Evolutionary conservation across 306 rosid species (phyloP), one percentile per base, ranked within the genome.

Genomic region (Lathyrus tuberosus): DNA sequence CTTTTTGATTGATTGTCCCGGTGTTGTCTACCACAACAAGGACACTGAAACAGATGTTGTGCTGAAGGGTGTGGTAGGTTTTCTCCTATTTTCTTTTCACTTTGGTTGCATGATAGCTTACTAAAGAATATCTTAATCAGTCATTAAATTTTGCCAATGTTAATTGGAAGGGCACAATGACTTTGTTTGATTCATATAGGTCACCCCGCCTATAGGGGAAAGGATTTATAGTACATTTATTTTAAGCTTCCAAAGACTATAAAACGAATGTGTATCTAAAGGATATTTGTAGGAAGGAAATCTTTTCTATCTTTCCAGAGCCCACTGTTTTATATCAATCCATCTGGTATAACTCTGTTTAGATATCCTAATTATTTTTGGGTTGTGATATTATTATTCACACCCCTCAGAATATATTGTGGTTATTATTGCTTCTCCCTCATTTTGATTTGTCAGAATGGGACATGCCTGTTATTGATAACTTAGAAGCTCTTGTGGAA

Each of bases 31-130:
- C 77, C 92, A 94, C 37, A 91, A 83, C 72, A 77, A 76, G 0
- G 99, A 91, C 73, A 51, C 98, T 60, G 97, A 94, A 79, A 94
- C 98, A 3, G 95, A 94, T 79, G 77, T 94, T 49, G 95, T 94
- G 59, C 79, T 91, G 33, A 94, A 94, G 89, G 97, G 97, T 0
- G 96, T 94, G 95, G 97, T 94, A 88, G 43, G 97, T 65, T 70
- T 16, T 62, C 17, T 54, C 9, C 14, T 73, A 24, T 44, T 28
- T 74, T 59, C 31, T 54, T 38, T 44, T 24, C 4, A 65, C 42
- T 65, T 62, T 14, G 62, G 5, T 42, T 74, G 66, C 53, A 18
- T 31, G 5, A 37, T 28, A 42, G 18, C 30, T 75, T 41, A 33
- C 26, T 35, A 6, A 48, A 41, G 20, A 43, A 41, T 59, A 11